These are phyloP conservation scores for Aristolochia fimbriata DNA, from an alignment of 164 flowering plant species.

Conservation along the genomic window DNA sequence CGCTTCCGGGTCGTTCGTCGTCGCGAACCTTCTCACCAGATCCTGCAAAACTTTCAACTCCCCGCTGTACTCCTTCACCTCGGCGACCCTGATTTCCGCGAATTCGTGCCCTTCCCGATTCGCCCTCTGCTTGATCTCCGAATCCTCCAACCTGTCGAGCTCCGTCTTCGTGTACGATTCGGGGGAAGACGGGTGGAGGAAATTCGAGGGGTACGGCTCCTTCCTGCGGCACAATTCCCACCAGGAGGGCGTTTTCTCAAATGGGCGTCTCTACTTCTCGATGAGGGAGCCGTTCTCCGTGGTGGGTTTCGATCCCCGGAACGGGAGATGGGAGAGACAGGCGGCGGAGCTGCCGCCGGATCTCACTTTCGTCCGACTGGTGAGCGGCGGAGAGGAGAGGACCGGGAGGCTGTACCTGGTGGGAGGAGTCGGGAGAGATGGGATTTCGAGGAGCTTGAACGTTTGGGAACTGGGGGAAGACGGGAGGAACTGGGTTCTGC, in stretches of 20 bases:
- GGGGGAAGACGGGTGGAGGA: conserved; percentile 22
- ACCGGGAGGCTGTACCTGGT: conserved; percentile 36
- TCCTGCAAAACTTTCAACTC: conserved; percentile 28
- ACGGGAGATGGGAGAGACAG: conserved; percentile 32
- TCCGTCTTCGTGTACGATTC: conserved; percentile 46
- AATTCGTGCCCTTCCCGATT: conserved; percentile 8
- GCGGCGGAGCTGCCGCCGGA: conserved; percentile 24
- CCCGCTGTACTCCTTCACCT: conserved; percentile 33
- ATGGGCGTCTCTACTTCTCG: conserved; percentile 39
- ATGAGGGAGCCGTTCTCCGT: conserved; percentile 45
- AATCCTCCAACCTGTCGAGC: conserved; percentile 9
- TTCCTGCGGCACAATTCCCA: conserved; percentile 16
- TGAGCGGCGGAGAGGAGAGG: conserved; percentile 15
- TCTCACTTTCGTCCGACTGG: conserved; percentile 43
- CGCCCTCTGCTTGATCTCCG: conserved; percentile 12
- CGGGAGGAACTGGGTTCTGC: conserved; percentile 30
- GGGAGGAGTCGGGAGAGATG: conserved; percentile 58
- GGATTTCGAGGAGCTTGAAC: conserved; percentile 50
- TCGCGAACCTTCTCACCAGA: conserved; percentile 40
- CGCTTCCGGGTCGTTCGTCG: conserved; percentile 34
- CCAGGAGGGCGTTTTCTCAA: conserved; percentile 33
- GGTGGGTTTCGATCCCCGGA: conserved; percentile 34
- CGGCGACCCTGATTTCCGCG: conserved; percentile 24
- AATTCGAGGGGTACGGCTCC: conserved; percentile 19
- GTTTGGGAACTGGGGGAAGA: conserved; percentile 41